These are phyloP conservation scores for Plasmopara halstedii DNA, from an alignment of 352 stramenopile species.

Conservation along the genomic window DNA sequence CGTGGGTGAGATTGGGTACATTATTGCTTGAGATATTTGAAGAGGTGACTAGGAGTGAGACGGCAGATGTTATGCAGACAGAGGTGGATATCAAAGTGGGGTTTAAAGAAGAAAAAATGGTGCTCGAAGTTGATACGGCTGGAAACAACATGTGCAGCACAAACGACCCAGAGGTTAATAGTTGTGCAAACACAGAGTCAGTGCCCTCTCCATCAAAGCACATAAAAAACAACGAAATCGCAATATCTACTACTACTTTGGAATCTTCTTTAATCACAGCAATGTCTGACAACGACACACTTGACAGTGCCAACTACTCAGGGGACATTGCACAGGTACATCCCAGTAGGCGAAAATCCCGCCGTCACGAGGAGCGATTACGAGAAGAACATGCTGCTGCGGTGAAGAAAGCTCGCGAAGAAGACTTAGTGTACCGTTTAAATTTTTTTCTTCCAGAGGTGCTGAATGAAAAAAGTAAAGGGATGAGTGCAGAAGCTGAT, in stretches of 20 bases:
- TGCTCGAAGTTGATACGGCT: background rate
- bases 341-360: conserved; percentile 45
- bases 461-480: conserved; percentile 1
- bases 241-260: conserved; percentile 1
- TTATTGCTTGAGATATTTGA: conserved; percentile 59
- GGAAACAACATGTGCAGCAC: background rate
- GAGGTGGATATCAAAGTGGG: conserved; percentile 20
- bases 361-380: conserved; percentile 53
- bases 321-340: conserved; percentile 22
- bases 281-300: conserved; percentile 35
- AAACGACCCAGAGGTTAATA: background rate
- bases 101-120: conserved; percentile 10
- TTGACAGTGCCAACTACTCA: conserved; percentile 24
- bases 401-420: conserved; percentile 48
- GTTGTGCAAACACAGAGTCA: background rate
- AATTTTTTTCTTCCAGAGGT: conserved; percentile 31
- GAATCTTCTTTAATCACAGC: conserved; percentile 9
- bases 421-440: conserved; percentile 49
- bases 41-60: conserved; percentile 31
- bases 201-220: conserved; percentile 9
- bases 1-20: conserved; percentile 48
- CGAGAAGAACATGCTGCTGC: conserved; percentile 62
- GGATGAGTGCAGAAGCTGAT: conserved; percentile 3
- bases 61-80: conserved; percentile 11
- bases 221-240: conserved; percentile 8